Evolutionary conservation across 2,329 filamentous ascomycete species (phyloP), one percentile per base, ranked within the genome.

Genomic region (Hypoxylon sp.): DNA sequence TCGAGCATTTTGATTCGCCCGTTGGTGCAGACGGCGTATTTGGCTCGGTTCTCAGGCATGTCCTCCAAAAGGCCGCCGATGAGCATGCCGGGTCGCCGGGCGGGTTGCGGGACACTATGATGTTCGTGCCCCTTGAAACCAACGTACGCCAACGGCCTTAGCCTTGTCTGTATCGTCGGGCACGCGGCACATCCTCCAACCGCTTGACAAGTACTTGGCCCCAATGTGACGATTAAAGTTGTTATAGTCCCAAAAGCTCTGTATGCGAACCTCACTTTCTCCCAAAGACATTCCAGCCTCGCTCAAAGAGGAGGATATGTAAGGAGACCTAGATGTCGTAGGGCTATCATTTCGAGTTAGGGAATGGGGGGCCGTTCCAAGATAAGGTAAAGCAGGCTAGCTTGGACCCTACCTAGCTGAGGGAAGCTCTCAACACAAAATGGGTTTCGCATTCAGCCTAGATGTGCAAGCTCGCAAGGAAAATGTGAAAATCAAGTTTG

Each of bases 301-400:
- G 4, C 61, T 70, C n/a, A 46, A 57, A 28, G 52, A 57, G 20
- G 68, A 42, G 18, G 62, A 68, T 9, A 8, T 18, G 0, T 71
- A 9, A 58, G 67, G 32, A 44, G 54, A 22, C 67, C 64, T 1
- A 54, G 69, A 22, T 63, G 67, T 30, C 59, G 67, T 24, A 53
- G 62, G 18, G 26, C 69, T 33, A 65, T 69, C 3, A 56, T 69
- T 20, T 68, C 67, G 1, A 66, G 69, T 20, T 36, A 67, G 16
- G 62, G 53, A 33, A 71, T 60, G 0, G 64, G 48, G 2, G 16
- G 9, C 63, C 68, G 14, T 38, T 67, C 18, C 57, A 49, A 14
- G 61, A 53, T 9, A 58, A 46, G 16, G 22, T 52, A 22, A 4
- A 18, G 12, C 45, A 42, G 7, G 22, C 44, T 20, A 36, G 44